Base-by-base conservation (phyloP, 495 filamentous ascomycete species). In the Penicillium paxilli region DNA sequence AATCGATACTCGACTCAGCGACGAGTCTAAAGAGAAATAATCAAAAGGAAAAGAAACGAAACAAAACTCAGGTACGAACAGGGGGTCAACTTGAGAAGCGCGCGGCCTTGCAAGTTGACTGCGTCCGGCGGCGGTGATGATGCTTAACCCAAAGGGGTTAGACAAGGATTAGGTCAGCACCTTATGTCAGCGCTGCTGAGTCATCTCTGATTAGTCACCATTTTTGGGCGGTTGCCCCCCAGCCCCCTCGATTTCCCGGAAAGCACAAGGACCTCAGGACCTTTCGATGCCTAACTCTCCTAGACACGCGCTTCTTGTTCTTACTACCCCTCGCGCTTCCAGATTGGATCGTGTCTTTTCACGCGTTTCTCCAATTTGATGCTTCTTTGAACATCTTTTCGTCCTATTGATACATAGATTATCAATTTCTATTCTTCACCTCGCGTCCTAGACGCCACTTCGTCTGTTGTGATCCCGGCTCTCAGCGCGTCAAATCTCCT, bases 401-500 rank as follows among this genome's bases (percentile, higher is more conserved):
- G 5, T 28, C 5, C 26, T 5, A 5, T 28, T 28, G 26, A 11
- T 28, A 11, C 5, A 5, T 28, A 5, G 26, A 5, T 28, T 28
- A 28, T 11, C 30, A 12, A 12, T 25, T 38, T 40, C 50, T 30
- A 14, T 38, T 32, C 28, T 44, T 42, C 28, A 28, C 25, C 54
- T 44, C 28, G 42, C 30, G 55, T 48, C 40, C 60, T 50, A 50
- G 53, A 47, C 44, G 46, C 49, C 55, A 44, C 51, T 52, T 16
- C 8, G 57, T 55, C 57, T 61, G 62, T 72, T 73, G 67, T 71
- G 70, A 66, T 76, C 65, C 63, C 59, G 54, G 63, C 53, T 65
- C 52, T n/a, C 54, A 64, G 68, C 72, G 72, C 73, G 73, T 76
- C 71, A 66, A 58, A 16, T 63, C n/a, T n/a, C 44, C 50, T 60